phyloP scores from a whole-genome alignment of 2,329 filamentous ascomycete genomes.

The Furcasterigmium sp. region DNA sequence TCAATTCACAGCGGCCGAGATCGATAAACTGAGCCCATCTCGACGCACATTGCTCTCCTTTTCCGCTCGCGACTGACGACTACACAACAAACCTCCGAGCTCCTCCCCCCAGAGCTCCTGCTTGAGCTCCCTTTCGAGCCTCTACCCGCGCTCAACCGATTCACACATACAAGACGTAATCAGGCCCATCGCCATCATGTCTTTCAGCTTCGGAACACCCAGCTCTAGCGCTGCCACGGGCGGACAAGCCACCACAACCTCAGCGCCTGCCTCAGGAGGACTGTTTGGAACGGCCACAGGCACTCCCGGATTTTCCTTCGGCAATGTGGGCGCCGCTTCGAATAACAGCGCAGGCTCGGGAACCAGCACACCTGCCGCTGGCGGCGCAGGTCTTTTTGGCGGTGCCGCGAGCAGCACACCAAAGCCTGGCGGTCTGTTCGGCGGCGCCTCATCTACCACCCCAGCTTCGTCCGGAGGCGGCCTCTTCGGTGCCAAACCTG shows the following conservation, averaged over 20 bases:
- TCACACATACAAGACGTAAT: neutral
- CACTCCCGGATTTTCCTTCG: conserved; percentile 36
- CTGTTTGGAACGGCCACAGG: conserved; percentile 32
- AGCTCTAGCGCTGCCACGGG: conserved; percentile 18
- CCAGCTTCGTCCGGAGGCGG: conserved; percentile 15
- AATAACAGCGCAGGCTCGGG: conserved; percentile 11
- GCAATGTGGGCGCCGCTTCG: conserved; percentile 14
- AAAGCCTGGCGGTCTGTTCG: conserved; percentile 19
- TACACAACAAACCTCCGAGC: neutral
- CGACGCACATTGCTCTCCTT: neutral
- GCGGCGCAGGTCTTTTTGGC: conserved; percentile 24
- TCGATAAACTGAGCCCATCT: too few relatives aligned
- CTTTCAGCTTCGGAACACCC: conserved; percentile 31
- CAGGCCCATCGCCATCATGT: conserved; percentile 22
- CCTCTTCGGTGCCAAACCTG: conserved; percentile 23
- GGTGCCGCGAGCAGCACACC: conserved; percentile 12
- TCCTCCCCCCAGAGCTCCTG: neutral
- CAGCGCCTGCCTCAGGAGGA: conserved; percentile 30
- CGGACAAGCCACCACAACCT: conserved; percentile 20
- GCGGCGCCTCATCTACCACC: conserved; percentile 16
- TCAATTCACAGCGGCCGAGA: neutral
- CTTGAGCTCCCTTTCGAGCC: conserved; percentile 1
- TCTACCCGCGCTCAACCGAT: neutral
- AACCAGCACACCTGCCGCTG: conserved; percentile 19
- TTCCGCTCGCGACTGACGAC: neutral